These are phyloP conservation scores for Syncephalastrum racemosum DNA, from an alignment of 371 early-diverging fungal genomes.

Conservation along the genomic window DNA sequence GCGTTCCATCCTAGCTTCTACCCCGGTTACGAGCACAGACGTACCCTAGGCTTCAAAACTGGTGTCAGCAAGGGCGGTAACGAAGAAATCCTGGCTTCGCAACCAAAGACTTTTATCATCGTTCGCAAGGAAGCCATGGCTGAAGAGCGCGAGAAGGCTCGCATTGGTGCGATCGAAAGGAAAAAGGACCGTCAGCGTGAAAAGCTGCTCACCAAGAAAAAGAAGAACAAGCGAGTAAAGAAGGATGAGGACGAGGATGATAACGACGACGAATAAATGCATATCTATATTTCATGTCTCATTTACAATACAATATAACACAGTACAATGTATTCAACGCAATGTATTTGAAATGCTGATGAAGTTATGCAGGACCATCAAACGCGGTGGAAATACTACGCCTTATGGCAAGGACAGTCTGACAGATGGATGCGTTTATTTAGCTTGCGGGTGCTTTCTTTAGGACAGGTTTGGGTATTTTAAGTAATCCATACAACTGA, in stretches of 20 bases:
- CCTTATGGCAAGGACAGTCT: too few relatives aligned
- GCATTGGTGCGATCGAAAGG: slow-evolving; percentile 18
- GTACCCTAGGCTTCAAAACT: slow-evolving; percentile 90
- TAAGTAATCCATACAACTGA: slow-evolving; percentile 31
- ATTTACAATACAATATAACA: too few relatives aligned
- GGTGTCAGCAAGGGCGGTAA: slow-evolving; percentile 77
- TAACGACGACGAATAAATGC: slow-evolving; percentile 12
- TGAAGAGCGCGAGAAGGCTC: slow-evolving; percentile 36
- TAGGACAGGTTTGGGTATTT: slow-evolving; percentile 36
- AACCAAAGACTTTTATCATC: slow-evolving; percentile 74
- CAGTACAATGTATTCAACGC: too few relatives aligned
- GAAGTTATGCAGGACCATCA: too few relatives aligned
- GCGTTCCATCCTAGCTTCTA: slow-evolving; percentile 71
- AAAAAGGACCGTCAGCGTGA: slow-evolving; percentile 13
- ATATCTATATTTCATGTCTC: too few relatives aligned
- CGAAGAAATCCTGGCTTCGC: slow-evolving; percentile 71
- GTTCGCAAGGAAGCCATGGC: slow-evolving; percentile 56
- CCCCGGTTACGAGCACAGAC: slow-evolving; percentile 91
- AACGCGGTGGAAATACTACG: too few relatives aligned
- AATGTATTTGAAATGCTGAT: too few relatives aligned
- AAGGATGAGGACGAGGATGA: slow-evolving; percentile 19
- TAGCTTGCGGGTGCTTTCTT: slow-evolving; percentile 4
- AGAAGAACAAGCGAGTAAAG: slow-evolving; percentile 25
- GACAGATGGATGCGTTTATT: not conserved
- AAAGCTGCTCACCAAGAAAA: slow-evolving; percentile 22